Percentiles rank a stretch among this genome's conserved stretches.
Conservation (phyloP, 139 green algal species). For the Raphidocelis subcapitata region DNA sequence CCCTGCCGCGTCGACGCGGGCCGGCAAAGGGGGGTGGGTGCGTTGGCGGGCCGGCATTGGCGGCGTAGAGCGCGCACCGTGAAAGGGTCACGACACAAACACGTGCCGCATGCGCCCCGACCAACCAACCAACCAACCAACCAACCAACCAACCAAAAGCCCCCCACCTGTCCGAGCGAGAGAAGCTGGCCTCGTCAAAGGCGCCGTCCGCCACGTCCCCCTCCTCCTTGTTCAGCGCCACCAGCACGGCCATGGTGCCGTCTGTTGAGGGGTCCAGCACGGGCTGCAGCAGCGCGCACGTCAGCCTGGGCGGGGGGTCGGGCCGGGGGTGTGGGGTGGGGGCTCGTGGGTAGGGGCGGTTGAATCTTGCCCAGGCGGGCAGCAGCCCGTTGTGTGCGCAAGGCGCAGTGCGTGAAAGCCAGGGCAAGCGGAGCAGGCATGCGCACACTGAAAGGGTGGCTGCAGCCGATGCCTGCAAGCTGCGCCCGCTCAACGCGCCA, state of each 20-base stretch:
- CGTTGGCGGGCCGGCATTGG: neutral
- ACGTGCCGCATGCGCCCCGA: too few species aligned
- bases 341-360: neutral
- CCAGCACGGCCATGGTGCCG: slow-evolving; percentile 35
- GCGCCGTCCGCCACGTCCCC: slow-evolving; percentile 17
- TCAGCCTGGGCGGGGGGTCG: neutral
- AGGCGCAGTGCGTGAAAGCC: too few species aligned
- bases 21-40: neutral
- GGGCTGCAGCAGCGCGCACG: slow-evolving; percentile 16
- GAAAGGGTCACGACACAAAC: too few species aligned
- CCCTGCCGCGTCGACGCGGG: slow-evolving; percentile 4
- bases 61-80: neutral
- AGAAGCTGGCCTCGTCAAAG: slow-evolving; percentile 49
- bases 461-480: too few species aligned
- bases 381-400: too few species aligned
- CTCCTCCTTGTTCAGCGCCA: slow-evolving; percentile 45
- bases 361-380: too few species aligned
- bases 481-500: too few species aligned
- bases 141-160: too few species aligned
- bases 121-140: too few species aligned
- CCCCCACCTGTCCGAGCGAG: slow-evolving; percentile 18
- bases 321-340: too few species aligned
- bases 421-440: too few species aligned
- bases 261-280: slow-evolving; percentile 17
- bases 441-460: too few species aligned